Base-by-base conservation (phyloP, 352 stramenopile species). In the Ophiocytium majus region DNA sequence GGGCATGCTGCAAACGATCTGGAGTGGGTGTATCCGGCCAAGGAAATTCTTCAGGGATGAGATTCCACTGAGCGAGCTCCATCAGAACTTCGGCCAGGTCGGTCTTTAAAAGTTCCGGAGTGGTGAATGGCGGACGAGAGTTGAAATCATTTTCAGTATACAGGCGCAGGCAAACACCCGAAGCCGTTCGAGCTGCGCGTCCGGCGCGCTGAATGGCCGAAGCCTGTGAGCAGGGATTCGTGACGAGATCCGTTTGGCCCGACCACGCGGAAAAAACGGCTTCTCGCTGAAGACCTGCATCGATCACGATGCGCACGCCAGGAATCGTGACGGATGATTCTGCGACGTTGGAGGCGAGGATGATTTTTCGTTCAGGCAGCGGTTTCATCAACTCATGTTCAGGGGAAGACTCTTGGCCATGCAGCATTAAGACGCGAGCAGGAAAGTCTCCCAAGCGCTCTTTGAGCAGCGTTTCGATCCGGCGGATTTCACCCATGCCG, bases 141-240 rank as follows among this genome's bases (percentile, higher is more conserved):
- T 71, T 28, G 57, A 71, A 71, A 28, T 71, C 57, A 23, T 71
- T 23, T 71, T 71, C 28, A 23, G 57, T 28, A 71, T 71, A 96
- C 0, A 97, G 83, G 87, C 93, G 93, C 64, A 98, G 97, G 85
- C 95, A 98, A n/a, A 98, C 91, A 49, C 96, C 96, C 14, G 94
- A 93, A 33, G 94, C 93, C 0, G 98, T 94, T 78, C 96, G 93
- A 9, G 96, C 96, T 9, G 96, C 96, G 32, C 96, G 92, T 63
- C 96, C 96, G 84, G 91, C 94, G 23, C 96, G 90, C 89, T 99
- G 96, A 37, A 95, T 92, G 0, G 94, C 92, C 63, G 93, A 97
- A 31, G 19, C 28, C 28, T 71, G 57, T 23, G 57, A 23, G 28
- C 23, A 23, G 28, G 57, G 57, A 23, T 71, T 71, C 23, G 23